Conservation (phyloP, 352 stramenopile species). For the Phytopythium oedochilum region DNA sequence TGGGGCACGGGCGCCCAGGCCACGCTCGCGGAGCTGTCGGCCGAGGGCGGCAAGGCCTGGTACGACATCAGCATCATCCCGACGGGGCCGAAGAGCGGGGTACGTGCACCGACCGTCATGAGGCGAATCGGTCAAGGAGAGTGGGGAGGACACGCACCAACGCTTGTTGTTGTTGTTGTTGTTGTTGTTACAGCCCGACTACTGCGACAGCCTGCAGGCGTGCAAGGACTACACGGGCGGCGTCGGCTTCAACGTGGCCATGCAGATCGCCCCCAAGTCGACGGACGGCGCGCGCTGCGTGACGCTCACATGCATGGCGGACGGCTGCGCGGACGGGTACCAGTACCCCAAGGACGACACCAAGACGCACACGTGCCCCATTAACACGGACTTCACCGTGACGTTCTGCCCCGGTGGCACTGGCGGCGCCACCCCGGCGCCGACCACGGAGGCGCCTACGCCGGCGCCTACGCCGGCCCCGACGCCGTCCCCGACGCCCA, state of each 20-base stretch:
- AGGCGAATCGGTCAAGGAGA: too few relatives aligned
- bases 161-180: background rate
- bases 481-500: slow-evolving; percentile 22
- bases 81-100: slow-evolving; percentile 48
- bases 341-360: slow-evolving; percentile 62
- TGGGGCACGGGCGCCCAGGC: slow-evolving; percentile 40
- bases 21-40: slow-evolving; percentile 65
- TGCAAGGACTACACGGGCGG: slow-evolving; percentile 63
- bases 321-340: slow-evolving; percentile 58
- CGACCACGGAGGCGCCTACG: slow-evolving; percentile 19
- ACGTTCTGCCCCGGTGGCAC: slow-evolving; percentile 54
- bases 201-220: slow-evolving; percentile 38
- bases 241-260: slow-evolving; percentile 59
- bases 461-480: slow-evolving; percentile 23
- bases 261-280: slow-evolving; percentile 48
- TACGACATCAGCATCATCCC: slow-evolving; percentile 79
- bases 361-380: slow-evolving; percentile 59
- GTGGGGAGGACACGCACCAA: slow-evolving; percentile 1
- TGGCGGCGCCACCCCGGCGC: slow-evolving; percentile 17
- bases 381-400: slow-evolving; percentile 44
- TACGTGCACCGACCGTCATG: too few relatives aligned
- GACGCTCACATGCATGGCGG: slow-evolving; percentile 43
- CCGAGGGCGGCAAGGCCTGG: slow-evolving; percentile 42
- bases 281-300: slow-evolving; percentile 31
- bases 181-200: slow-evolving; percentile 27